These are phyloP conservation scores for Diutina sp. DNA, from an alignment of 1,139 yeast species.

Conservation along the genomic window DNA sequence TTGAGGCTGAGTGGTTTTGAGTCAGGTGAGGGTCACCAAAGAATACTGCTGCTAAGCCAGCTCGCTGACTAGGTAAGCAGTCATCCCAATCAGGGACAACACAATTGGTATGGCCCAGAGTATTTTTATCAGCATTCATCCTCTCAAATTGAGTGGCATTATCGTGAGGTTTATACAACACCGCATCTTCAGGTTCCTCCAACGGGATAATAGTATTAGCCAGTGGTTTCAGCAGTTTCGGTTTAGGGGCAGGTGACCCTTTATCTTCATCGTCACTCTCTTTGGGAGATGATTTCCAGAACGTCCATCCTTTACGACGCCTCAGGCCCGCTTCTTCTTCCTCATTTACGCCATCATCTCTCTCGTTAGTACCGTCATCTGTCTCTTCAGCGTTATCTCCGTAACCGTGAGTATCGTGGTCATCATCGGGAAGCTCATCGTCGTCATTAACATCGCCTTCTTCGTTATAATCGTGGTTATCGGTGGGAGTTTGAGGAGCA, in stretches of 20 bases:
- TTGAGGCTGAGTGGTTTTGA: conserved; percentile 11
- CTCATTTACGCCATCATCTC: conserved; percentile 2
- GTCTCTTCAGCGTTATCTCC: conserved; percentile 5
- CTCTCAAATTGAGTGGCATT: conserved; percentile 27
- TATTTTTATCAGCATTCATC: conserved; percentile 34
- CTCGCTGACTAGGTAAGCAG: conserved; percentile 23
- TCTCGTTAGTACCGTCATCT: conserved; percentile 4
- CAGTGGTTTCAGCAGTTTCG: conserved; percentile 10
- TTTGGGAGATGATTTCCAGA: background rate
- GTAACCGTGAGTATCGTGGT: conserved; percentile 10
- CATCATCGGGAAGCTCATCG: conserved; percentile 21
- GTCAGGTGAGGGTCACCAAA: conserved; percentile 11
- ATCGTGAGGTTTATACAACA: conserved; percentile 33
- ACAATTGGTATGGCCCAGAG: conserved; percentile 26
- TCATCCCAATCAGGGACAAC: conserved; percentile 33
- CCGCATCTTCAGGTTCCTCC: conserved; percentile 26
- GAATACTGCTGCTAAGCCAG: conserved; percentile 8
- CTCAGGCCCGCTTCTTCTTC: conserved; percentile 4
- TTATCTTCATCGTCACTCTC: conserved; percentile 8
- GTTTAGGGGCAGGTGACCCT: conserved; percentile 19
- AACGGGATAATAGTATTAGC: conserved; percentile 4
- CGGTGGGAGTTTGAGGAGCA: background rate
- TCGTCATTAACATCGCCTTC: conserved; percentile 17
- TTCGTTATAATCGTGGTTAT: conserved; percentile 5
- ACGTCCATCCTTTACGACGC: conserved; percentile 1